These are phyloP conservation scores for Lecanicillium sp. DNA, from an alignment of 2,329 filamentous ascomycete species.

Conservation along the genomic window DNA sequence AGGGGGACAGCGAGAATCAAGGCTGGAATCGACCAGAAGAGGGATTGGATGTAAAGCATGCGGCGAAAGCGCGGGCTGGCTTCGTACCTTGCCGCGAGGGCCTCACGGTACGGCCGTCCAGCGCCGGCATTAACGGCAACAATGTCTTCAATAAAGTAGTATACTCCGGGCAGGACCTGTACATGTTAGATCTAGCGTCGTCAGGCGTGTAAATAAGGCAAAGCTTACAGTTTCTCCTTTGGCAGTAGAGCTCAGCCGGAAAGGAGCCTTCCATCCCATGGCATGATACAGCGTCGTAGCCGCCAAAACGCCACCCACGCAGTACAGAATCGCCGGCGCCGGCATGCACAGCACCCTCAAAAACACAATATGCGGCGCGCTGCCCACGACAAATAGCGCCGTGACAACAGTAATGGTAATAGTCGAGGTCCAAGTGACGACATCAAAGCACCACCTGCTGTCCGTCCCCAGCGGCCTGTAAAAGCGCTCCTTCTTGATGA, in stretches of 20 bases:
- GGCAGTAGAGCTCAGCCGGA: conserved; percentile 55
- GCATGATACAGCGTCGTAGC: conserved; percentile 25
- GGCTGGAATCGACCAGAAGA: conserved; percentile 33
- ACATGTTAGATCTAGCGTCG: too few relatives aligned
- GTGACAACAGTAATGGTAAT: conserved; percentile 42
- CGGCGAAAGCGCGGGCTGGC: conserved; percentile 32
- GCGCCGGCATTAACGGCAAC: conserved; percentile 59
- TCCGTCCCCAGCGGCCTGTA: conserved; percentile 41
- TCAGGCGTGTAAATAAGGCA: too few relatives aligned
- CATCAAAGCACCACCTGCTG: conserved; percentile 41
- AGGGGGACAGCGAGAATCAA: conserved; percentile 27
- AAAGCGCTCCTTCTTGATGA: conserved; percentile 39
- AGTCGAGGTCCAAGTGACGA: conserved; percentile 37
- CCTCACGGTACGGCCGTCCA: conserved; percentile 33
- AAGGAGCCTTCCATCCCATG: conserved; percentile 42
- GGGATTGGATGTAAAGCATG: conserved; percentile 31
- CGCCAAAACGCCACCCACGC: conserved; percentile 33
- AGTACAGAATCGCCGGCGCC: conserved; percentile 41
- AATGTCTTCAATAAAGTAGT: conserved; percentile 61
- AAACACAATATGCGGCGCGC: conserved; percentile 41
- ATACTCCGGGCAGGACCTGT: conserved; percentile 50
- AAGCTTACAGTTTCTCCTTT: conserved; percentile 39
- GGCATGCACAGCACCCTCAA: conserved; percentile 44
- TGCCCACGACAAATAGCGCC: conserved; percentile 40
- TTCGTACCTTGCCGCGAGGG: conserved; percentile 31